Conservation (phyloP, 2,329 filamentous ascomycete species). For the Graphilbum fragrans region DNA sequence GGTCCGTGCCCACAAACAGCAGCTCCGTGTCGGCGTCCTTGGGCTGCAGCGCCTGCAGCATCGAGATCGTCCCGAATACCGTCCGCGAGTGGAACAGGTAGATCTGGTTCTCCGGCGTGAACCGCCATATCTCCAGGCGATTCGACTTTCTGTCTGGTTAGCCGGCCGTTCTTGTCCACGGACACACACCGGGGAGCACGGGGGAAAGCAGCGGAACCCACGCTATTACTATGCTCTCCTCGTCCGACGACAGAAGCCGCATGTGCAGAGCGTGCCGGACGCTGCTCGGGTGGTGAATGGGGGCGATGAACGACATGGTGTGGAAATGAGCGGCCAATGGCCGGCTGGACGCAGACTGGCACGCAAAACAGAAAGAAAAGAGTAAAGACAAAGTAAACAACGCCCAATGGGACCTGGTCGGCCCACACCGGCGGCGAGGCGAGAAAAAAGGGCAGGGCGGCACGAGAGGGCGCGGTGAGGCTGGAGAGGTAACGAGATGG, state of each 20-base stretch:
- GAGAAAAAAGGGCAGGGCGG: no score
- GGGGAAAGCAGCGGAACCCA: slow-evolving; percentile 35
- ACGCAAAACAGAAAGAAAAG: not conserved
- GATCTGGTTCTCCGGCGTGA: slow-evolving; percentile 50
- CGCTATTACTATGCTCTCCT: slow-evolving; percentile 81
- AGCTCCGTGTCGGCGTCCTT: slow-evolving; percentile 65
- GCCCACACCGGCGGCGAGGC: no score
- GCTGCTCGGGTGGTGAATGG: slow-evolving; percentile 85
- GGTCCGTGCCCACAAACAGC: slow-evolving; percentile 84
- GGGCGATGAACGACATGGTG: slow-evolving; percentile 83
- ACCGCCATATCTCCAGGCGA: slow-evolving; percentile 74
- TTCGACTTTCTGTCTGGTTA: slow-evolving; percentile 56
- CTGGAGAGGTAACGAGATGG: no score
- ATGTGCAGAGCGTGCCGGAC: slow-evolving; percentile 79
- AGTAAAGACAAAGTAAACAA: not conserved
- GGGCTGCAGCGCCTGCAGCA: slow-evolving; percentile 71
- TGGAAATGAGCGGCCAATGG: not conserved
- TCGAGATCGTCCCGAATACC: slow-evolving; percentile 76
- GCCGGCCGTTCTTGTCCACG: no score
- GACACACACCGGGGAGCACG: slow-evolving; percentile 22
- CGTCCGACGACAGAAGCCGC: slow-evolving; percentile 58
- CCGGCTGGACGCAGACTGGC: not conserved
- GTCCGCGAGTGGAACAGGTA: slow-evolving; percentile 53
- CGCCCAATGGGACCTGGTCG: no score
- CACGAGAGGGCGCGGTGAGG: no score